phyloP scores from a whole-genome alignment of 192 early-diverging fungal species.

The Backusella morwellensis region DNA sequence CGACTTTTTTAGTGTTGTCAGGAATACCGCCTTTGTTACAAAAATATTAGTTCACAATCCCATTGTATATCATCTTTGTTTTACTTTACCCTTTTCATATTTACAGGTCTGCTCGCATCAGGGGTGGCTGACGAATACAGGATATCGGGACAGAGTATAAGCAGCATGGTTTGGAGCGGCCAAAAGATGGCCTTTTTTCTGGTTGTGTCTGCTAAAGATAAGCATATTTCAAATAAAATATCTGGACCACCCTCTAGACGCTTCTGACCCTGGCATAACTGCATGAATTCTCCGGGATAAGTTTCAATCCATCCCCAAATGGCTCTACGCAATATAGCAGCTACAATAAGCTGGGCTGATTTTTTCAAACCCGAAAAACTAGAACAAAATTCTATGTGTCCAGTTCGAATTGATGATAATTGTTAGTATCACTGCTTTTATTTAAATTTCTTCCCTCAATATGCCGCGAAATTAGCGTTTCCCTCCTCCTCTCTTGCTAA shows the following conservation, averaged over 20 bases:
- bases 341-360: slow-evolving; percentile 71
- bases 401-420: neutral
- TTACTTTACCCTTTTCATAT: slow-evolving; percentile 33
- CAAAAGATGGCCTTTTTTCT: slow-evolving; percentile 73
- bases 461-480: neutral
- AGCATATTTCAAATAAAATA: slow-evolving; percentile 71
- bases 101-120: slow-evolving; percentile 18
- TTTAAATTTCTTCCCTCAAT: neutral
- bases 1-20: slow-evolving; percentile 53
- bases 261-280: slow-evolving; percentile 63
- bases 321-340: slow-evolving; percentile 70
- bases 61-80: neutral
- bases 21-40: slow-evolving; percentile 41
- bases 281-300: slow-evolving; percentile 81
- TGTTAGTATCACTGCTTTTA: neutral
- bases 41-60: neutral
- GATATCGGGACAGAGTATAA: slow-evolving; percentile 86
- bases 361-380: slow-evolving; percentile 60
- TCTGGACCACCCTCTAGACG: slow-evolving; percentile 70
- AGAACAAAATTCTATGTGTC: slow-evolving; percentile 42
- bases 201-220: slow-evolving; percentile 55
- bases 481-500: neutral
- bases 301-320: slow-evolving; percentile 95
- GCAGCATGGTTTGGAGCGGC: slow-evolving; percentile 85
- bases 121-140: slow-evolving; percentile 49